phyloP scores from a whole-genome alignment of 345 rosid genomes.

The Anastatica hierochuntica region DNA sequence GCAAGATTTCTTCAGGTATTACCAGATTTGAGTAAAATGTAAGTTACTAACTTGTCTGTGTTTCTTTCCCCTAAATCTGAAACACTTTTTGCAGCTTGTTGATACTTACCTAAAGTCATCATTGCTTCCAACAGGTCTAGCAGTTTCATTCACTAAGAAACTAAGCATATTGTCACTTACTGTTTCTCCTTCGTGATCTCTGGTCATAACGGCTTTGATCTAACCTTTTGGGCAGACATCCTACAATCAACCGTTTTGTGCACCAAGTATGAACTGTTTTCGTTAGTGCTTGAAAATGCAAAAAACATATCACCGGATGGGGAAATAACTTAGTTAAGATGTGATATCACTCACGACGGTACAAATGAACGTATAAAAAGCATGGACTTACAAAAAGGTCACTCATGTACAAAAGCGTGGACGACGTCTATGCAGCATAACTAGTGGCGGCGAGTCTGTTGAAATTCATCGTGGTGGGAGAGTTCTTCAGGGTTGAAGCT shows the following conservation, averaged over 20 bases:
- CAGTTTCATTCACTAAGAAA: constrained; percentile 89
- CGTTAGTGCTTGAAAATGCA: constrained; percentile 2
- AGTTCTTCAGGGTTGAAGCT: too few species aligned
- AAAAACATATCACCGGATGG: neutral
- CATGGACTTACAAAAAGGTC: neutral
- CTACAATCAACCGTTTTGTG: constrained; percentile 86
- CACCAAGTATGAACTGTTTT: constrained; percentile 42
- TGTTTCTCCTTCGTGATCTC: constrained; percentile 74
- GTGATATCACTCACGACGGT: neutral
- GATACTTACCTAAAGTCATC: constrained; percentile 86
- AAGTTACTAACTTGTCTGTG: neutral
- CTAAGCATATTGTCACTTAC: constrained; percentile 68
- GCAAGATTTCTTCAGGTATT: constrained; percentile 85
- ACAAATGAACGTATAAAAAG: too few species aligned
- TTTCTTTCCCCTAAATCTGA: neutral
- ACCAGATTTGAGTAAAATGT: neutral
- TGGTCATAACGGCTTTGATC: constrained; percentile 72
- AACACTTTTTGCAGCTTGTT: constrained; percentile 59
- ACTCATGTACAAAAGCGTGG: too few species aligned
- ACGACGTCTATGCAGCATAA: too few species aligned
- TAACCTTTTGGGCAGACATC: constrained; percentile 83
- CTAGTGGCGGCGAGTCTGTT: too few species aligned
- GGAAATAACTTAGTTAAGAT: neutral
- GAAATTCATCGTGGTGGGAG: too few species aligned
- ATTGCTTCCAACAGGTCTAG: constrained; percentile 93